These are phyloP conservation scores for Neonothopanus nambi DNA, from an alignment of 1,284 basidiomycete genomes.

Conservation along the genomic window DNA sequence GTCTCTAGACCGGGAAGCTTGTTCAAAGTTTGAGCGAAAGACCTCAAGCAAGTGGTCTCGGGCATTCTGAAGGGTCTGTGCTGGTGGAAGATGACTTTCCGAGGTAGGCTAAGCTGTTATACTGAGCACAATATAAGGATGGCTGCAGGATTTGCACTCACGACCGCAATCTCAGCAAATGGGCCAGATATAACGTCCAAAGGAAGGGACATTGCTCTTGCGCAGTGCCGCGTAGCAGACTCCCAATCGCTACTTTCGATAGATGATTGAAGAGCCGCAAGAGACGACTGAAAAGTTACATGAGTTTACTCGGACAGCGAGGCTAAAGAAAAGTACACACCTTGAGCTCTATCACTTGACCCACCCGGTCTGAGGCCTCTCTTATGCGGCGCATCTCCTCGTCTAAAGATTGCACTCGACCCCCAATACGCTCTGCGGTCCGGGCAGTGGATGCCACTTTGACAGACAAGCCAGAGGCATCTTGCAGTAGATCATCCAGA, in stretches of 20 bases:
- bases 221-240: slow-evolving; percentile 87
- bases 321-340: slow-evolving; percentile 37
- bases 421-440: slow-evolving; percentile 89
- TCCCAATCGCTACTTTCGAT: slow-evolving; percentile 95
- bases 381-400: slow-evolving; percentile 88
- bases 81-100: slow-evolving; percentile 83
- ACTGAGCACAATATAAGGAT: slow-evolving; percentile 15
- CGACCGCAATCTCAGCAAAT: slow-evolving; percentile 88
- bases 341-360: slow-evolving; percentile 89
- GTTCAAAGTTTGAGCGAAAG: slow-evolving; percentile 79
- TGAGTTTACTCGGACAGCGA: slow-evolving; percentile 13
- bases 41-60: slow-evolving; percentile 76
- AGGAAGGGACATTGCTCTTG: slow-evolving; percentile 85
- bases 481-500: slow-evolving; percentile 61
- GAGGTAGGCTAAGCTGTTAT: slow-evolving; percentile 73
- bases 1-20: slow-evolving; percentile 78
- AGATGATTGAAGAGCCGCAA: slow-evolving; percentile 72
- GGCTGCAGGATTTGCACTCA: slow-evolving; percentile 39
- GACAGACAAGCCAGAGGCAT: slow-evolving; percentile 57
- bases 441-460: slow-evolving; percentile 72
- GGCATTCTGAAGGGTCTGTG: slow-evolving; percentile 77
- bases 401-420: slow-evolving; percentile 84
- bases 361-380: slow-evolving; percentile 83
- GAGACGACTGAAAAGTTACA: slow-evolving; percentile 61
- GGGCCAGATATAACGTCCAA: slow-evolving; percentile 75